phyloP scores from a whole-genome alignment of 176 grass and related monocot genomes.

The Zea luxurians region DNA sequence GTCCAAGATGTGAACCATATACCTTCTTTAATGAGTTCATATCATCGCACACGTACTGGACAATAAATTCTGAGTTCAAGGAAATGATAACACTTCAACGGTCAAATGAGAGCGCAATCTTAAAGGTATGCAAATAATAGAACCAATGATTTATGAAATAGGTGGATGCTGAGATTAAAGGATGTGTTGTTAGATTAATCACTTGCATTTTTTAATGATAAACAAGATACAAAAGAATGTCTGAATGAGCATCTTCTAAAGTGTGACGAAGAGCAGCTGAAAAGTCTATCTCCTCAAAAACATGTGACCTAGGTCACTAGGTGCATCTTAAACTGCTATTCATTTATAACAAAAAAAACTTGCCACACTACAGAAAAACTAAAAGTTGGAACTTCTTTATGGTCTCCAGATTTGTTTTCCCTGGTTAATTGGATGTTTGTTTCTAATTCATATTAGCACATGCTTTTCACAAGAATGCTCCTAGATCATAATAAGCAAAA shows the following conservation, averaged over 20 bases:
- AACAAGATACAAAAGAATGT: neutral
- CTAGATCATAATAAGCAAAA: conserved; percentile 19
- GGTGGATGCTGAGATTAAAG: neutral
- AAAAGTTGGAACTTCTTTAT: neutral
- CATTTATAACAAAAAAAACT: neutral
- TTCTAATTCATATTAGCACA: conserved; percentile 2
- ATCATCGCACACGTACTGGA: conserved; percentile 17
- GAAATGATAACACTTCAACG: neutral
- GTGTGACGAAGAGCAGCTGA: neutral
- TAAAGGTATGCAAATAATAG: conserved; percentile 6
- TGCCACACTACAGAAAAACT: neutral
- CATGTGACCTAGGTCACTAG: neutral
- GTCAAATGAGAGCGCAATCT: neutral
- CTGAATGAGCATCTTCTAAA: neutral
- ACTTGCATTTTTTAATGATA: neutral
- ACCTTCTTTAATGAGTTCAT: conserved; percentile 14
- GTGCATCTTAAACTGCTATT: conserved; percentile 2
- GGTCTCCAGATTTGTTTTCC: neutral
- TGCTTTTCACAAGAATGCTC: neutral
- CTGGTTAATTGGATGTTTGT: neutral
- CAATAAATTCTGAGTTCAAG: conserved; percentile 1
- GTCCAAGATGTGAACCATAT: neutral
- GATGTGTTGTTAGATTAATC: conserved; percentile 1
- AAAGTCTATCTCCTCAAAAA: neutral
- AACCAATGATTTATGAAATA: conserved; percentile 8